Evolutionary conservation across 768 basidiomycete genomes (phyloP).

Genomic region (Hortiboletus campestris): DNA sequence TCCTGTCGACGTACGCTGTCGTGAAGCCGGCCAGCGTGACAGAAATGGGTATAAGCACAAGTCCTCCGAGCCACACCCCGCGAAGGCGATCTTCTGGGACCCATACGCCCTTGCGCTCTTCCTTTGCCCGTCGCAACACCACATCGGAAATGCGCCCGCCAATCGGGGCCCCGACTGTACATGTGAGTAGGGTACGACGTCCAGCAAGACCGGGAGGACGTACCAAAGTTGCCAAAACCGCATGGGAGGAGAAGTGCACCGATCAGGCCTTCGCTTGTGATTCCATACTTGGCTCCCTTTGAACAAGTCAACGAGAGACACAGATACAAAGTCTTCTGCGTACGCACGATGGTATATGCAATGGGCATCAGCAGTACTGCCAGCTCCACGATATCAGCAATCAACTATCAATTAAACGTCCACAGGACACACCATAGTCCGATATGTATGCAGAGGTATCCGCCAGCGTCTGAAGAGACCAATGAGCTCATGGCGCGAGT

Average conservation of each 20-base stretch:
- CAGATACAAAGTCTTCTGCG: not conserved
- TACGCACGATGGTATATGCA: conserved; percentile 61
- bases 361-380: conserved; percentile 54
- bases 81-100: conserved; percentile 69
- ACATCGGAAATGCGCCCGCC: conserved; percentile 59
- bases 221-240: conserved; percentile 28
- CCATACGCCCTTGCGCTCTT: conserved; percentile 53
- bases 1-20: conserved; percentile 50
- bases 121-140: conserved; percentile 47
- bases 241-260: conserved; percentile 27
- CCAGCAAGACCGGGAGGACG: not conserved
- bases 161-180: conserved; percentile 56
- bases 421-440: conserved; percentile 35
- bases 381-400: not conserved
- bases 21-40: conserved; percentile 47
- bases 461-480: conserved; percentile 41
- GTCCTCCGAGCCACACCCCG: conserved; percentile 45
- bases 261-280: conserved; percentile 21
- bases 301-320: not conserved
- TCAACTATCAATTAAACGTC: not conserved
- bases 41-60: conserved; percentile 52
- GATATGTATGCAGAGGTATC: conserved; percentile 27
- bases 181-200: not conserved
- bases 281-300: conserved; percentile 47
- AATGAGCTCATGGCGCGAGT: not conserved